Evolutionary conservation across 257 asterid genomes (phyloP).

Genomic region (Linaria vulgaris): DNA sequence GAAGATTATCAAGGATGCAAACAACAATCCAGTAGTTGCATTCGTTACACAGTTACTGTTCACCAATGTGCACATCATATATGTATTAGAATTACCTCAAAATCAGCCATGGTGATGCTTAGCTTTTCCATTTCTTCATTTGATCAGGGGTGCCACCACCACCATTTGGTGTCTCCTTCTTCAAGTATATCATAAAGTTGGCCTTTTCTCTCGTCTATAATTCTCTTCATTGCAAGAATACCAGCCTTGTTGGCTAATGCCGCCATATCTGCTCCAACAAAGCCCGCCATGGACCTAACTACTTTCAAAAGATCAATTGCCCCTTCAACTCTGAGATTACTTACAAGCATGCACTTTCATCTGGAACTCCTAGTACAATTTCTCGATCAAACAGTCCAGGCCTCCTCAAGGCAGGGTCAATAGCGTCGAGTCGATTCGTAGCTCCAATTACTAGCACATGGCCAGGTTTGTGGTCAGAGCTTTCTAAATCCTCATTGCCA

Average conservation of each 20-base stretch:
- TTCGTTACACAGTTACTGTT: not conserved
- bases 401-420: conserved; percentile 91
- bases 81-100: conserved; percentile 54
- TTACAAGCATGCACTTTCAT: conserved; percentile 65
- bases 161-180: conserved; percentile 47
- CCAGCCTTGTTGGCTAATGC: conserved; percentile 75
- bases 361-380: conserved; percentile 69
- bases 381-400: conserved; percentile 94
- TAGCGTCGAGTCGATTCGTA: conserved; percentile 82
- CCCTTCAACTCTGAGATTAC: conserved; percentile 75
- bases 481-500: conserved; percentile 33
- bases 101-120: conserved; percentile 71
- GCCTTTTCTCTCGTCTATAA: conserved; percentile 46
- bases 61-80: conserved; percentile 1
- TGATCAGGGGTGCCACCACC: conserved; percentile 72
- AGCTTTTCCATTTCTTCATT: conserved; percentile 61
- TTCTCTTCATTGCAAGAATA: conserved; percentile 81
- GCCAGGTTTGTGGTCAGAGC: conserved; percentile 41
- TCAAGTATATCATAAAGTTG: conserved; percentile 33
- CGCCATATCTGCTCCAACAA: conserved; percentile 90
- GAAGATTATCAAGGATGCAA: too few species aligned
- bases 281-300: conserved; percentile 83
- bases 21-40: not conserved
- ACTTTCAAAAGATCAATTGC: conserved; percentile 68
- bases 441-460: conserved; percentile 88